Evolutionary conservation across 495 filamentous ascomycete species (phyloP).

Genomic region (Talaromyces liani): DNA sequence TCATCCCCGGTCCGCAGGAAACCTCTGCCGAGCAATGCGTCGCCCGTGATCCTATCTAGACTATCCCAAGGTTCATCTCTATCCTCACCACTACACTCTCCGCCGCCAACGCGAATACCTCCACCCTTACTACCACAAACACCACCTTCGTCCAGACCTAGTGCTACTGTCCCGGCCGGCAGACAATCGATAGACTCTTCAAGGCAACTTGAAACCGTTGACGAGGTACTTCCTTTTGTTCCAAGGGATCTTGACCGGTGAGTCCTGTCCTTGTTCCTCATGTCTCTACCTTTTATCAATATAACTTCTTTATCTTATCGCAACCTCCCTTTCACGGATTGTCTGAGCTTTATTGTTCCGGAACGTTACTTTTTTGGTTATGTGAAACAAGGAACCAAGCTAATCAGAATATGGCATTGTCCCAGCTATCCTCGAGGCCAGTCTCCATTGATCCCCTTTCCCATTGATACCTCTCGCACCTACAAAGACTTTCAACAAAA

Average conservation of each 20-base stretch:
- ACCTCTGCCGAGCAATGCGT: conserved; percentile 29
- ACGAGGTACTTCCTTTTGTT: conserved; percentile 24
- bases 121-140: not conserved
- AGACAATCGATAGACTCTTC: conserved; percentile 1
- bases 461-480: conserved; percentile 27
- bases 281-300: conserved; percentile 1
- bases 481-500: conserved; percentile 4
- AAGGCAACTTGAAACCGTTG: conserved; percentile 12
- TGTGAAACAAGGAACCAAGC: not conserved
- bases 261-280: conserved; percentile 13
- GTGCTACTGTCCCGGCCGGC: not conserved
- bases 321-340: not conserved
- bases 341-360: conserved; percentile 2
- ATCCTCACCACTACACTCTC: not conserved
- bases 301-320: conserved; percentile 6
- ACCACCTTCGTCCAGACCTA: not conserved
- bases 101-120: not conserved
- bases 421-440: conserved; percentile 32
- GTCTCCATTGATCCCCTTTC: conserved; percentile 24
- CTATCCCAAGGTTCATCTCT: conserved; percentile 12
- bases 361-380: not conserved
- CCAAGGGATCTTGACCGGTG: conserved; percentile 38
- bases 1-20: conserved; percentile 29
- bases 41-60: conserved; percentile 22
- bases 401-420: not conserved